Percentiles rank a stretch among this genome's conserved stretches.
Evolutionary conservation across 345 rosid species (phyloP).

Genomic region (Syzygium grande): DNA sequence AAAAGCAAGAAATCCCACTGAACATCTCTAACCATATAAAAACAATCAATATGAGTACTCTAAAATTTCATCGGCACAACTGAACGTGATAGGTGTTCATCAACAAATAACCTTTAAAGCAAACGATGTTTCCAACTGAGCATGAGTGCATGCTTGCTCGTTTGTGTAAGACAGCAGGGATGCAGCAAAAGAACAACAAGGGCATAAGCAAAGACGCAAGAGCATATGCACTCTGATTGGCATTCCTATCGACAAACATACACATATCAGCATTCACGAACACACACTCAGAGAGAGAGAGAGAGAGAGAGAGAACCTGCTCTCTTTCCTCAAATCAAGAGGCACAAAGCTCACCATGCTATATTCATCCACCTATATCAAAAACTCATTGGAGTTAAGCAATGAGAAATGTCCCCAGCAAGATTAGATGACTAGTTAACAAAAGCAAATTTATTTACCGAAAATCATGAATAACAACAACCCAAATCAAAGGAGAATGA

Average conservation of each 20-base stretch:
- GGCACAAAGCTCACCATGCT: conserved; percentile 90
- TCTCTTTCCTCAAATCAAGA: conserved; percentile 68
- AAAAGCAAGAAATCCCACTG: neutral
- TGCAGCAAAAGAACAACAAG: neutral
- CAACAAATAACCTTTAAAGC: neutral
- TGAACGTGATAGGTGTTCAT: neutral
- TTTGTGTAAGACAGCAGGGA: neutral
- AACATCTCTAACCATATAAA: neutral
- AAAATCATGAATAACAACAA: neutral
- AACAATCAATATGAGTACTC: neutral
- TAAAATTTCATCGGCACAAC: neutral
- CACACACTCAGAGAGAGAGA: neutral
- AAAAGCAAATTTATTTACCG: neutral
- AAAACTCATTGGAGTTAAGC: neutral
- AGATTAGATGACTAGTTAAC: neutral
- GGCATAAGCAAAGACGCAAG: neutral
- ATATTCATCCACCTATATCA: conserved; percentile 64
- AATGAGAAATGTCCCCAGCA: neutral
- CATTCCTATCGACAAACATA: neutral
- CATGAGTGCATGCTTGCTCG: neutral
- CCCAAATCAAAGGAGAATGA: neutral
- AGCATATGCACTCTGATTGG: neutral
- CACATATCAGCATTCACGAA: neutral
- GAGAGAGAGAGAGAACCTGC: conserved; percentile 36
- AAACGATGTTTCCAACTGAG: neutral